These are phyloP conservation scores for Penicillium fimorum DNA, from an alignment of 495 filamentous ascomycete genomes.

Conservation along the genomic window DNA sequence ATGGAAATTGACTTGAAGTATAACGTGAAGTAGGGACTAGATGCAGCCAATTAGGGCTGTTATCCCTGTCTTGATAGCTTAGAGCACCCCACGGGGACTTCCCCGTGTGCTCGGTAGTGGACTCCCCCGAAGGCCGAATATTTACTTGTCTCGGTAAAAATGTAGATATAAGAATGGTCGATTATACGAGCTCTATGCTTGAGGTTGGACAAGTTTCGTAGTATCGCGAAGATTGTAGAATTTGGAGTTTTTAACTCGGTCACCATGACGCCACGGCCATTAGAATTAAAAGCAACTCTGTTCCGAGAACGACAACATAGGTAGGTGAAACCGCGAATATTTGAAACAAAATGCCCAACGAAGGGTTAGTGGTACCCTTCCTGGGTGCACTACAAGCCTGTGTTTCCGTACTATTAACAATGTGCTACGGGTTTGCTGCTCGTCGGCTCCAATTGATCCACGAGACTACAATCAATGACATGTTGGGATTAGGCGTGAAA, in stretches of 20 bases:
- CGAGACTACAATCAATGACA: neutral
- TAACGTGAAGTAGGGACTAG: neutral
- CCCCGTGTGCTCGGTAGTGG: neutral
- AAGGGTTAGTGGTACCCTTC: neutral
- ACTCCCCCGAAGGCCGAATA: slow-evolving; percentile 3
- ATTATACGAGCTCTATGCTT: too few species aligned
- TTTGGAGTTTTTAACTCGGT: neutral
- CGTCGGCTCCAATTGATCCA: neutral
- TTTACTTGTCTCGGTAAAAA: neutral
- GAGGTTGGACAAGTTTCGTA: too few species aligned
- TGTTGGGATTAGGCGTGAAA: neutral
- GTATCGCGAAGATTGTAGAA: too few species aligned
- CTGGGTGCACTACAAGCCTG: neutral
- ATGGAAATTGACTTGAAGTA: neutral
- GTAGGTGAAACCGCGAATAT: neutral
- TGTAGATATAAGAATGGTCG: neutral
- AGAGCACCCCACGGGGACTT: slow-evolving; percentile 2
- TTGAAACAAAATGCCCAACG: neutral
- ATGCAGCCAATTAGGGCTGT: neutral
- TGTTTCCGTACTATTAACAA: neutral
- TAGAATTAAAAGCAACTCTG: too few species aligned
- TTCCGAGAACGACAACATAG: too few species aligned
- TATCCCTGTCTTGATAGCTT: neutral
- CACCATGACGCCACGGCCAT: neutral
- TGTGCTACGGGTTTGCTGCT: neutral